Evolutionary conservation across 371 early-diverging fungal species (phyloP).

Genomic region (Actinomortierella ambigua): DNA sequence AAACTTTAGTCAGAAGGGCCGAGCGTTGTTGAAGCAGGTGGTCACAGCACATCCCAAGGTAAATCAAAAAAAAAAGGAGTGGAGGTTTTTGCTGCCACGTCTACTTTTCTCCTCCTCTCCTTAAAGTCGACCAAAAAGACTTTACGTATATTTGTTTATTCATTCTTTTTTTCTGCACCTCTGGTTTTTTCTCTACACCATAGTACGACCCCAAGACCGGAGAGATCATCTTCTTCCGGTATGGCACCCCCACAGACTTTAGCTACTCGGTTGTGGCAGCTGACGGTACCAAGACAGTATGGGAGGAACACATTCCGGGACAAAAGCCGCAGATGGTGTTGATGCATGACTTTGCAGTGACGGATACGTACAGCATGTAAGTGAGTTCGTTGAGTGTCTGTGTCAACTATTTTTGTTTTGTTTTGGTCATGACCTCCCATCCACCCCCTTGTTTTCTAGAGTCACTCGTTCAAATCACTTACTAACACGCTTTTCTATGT

Average conservation of each 20-base stretch:
- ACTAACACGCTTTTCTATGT: neutral
- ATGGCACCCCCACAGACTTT: neutral
- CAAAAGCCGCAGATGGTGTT: neutral
- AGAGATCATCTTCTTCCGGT: neutral
- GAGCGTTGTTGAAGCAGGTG: constrained; percentile 5
- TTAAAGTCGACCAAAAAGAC: neutral
- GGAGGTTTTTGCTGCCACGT: neutral
- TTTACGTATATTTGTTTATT: neutral
- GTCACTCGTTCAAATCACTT: neutral
- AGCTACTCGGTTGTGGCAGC: neutral
- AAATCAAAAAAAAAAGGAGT: neutral
- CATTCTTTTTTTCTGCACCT: neutral
- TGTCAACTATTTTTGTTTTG: too few species aligned
- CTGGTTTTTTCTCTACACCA: neutral
- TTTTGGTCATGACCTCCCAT: neutral
- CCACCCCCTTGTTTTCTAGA: neutral
- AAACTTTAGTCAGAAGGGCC: neutral
- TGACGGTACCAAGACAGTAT: neutral
- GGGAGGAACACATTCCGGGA: constrained; percentile 1
- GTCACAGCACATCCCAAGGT: constrained; percentile 44
- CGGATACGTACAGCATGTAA: neutral
- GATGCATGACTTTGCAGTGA: constrained; percentile 1
- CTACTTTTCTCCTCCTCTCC: neutral
- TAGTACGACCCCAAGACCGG: constrained; percentile 3
- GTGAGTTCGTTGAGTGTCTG: too few species aligned